phyloP scores from a whole-genome alignment of 2,329 filamentous ascomycete genomes.

The Cladorrhinum sp. region DNA sequence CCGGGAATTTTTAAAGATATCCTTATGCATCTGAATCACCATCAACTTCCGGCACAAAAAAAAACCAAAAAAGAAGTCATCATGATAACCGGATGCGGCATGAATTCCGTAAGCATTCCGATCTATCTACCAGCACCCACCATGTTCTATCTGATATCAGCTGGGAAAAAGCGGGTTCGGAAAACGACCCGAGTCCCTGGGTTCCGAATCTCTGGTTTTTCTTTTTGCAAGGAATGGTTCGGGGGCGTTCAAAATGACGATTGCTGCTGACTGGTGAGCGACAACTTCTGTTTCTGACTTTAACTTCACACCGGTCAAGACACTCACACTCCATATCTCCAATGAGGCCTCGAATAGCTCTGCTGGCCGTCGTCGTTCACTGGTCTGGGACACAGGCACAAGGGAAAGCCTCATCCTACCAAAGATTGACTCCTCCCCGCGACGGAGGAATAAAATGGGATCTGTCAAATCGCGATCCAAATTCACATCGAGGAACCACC shows the following conservation, averaged over 20 bases:
- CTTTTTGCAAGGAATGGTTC: background rate
- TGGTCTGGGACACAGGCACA: background rate
- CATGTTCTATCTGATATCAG: background rate
- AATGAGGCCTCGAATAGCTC: background rate
- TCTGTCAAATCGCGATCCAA: background rate
- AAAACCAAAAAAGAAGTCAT: too few relatives aligned
- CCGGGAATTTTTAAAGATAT: too few relatives aligned
- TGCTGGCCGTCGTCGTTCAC: background rate
- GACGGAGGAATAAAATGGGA: constrained; percentile 1
- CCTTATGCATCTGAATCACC: background rate
- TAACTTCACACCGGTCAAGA: background rate
- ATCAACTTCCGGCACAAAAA: background rate
- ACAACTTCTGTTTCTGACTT: background rate
- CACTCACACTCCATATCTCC: too few relatives aligned
- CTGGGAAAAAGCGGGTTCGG: background rate
- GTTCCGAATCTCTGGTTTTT: background rate
- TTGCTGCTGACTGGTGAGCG: background rate
- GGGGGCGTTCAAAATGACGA: background rate
- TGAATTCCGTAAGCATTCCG: background rate
- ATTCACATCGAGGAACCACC: background rate
- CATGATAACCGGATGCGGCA: background rate
- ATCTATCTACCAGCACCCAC: too few relatives aligned
- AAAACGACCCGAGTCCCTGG: background rate
- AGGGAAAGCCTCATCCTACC: background rate
- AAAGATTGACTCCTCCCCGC: background rate